phyloP scores from a whole-genome alignment of 257 asterid genomes.

The Rehmannia glutinosa region DNA sequence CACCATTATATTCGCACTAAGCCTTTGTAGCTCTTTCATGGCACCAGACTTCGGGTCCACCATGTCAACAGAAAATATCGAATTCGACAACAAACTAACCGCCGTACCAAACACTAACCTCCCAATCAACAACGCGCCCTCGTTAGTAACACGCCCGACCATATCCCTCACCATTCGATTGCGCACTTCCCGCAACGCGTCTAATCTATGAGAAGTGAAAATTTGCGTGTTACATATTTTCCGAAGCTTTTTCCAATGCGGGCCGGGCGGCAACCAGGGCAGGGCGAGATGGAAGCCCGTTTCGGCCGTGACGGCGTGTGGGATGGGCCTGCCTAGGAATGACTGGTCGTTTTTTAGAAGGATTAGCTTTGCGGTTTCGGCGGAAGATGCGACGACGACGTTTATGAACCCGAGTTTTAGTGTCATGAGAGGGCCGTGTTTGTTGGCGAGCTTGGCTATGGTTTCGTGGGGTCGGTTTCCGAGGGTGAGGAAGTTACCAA shows the following conservation, averaged over 20 bases:
- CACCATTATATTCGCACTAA: too few species aligned
- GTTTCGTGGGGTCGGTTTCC: constrained; percentile 20
- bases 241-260: constrained; percentile 21
- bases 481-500: constrained; percentile 17
- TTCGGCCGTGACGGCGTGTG: constrained; percentile 24
- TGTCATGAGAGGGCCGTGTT: constrained; percentile 32
- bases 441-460: constrained; percentile 20
- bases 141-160: too few species aligned
- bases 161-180: constrained; percentile 7
- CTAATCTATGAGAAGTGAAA: constrained; percentile 16
- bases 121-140: background rate
- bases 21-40: too few species aligned
- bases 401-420: constrained; percentile 20
- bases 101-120: too few species aligned
- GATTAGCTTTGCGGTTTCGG: constrained; percentile 24
- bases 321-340: constrained; percentile 22
- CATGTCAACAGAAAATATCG: too few species aligned
- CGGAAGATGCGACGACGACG: constrained; percentile 20
- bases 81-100: too few species aligned
- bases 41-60: too few species aligned
- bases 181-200: constrained; percentile 15
- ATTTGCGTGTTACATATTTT: constrained; percentile 18
- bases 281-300: constrained; percentile 17
- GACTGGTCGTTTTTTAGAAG: constrained; percentile 12
- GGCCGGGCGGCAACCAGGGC: constrained; percentile 19